phyloP scores from a whole-genome alignment of 164 flowering plant genomes.

The Piper betle region DNA sequence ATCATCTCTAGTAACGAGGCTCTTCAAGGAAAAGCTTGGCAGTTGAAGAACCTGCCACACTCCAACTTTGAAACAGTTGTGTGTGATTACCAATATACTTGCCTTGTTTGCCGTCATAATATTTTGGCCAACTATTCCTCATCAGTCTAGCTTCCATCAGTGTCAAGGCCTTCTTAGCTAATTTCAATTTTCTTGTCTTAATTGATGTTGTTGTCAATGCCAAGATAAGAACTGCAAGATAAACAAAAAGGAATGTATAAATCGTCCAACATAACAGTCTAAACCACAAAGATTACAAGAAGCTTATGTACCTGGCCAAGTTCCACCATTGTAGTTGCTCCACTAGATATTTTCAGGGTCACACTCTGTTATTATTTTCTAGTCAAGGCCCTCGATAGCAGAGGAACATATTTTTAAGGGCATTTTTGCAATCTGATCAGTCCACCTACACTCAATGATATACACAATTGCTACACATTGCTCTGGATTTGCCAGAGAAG shows the following conservation, averaged over 20 bases:
- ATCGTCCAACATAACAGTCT: no score
- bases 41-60: no score
- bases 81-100: slow-evolving; percentile 34
- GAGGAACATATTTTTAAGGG: slow-evolving; percentile 74
- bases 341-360: slow-evolving; percentile 85
- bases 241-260: background rate
- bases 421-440: slow-evolving; percentile 79
- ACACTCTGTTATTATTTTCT: slow-evolving; percentile 71
- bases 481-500: slow-evolving; percentile 79
- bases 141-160: slow-evolving; percentile 35
- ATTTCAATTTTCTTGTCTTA: slow-evolving; percentile 41
- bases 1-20: no score
- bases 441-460: slow-evolving; percentile 77
- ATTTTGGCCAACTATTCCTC: slow-evolving; percentile 54
- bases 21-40: no score
- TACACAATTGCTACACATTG: slow-evolving; percentile 83
- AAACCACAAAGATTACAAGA: no score
- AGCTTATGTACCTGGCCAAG: slow-evolving; percentile 67
- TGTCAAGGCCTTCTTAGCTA: slow-evolving; percentile 41
- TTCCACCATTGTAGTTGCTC: slow-evolving; percentile 93
- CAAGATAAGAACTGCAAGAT: slow-evolving; percentile 35
- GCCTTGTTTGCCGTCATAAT: slow-evolving; percentile 49
- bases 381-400: slow-evolving; percentile 75
- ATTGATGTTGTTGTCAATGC: slow-evolving; percentile 50
- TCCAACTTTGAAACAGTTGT: no score